phyloP scores from a whole-genome alignment of 164 flowering plant species.

The Liquidambar formosana region DNA sequence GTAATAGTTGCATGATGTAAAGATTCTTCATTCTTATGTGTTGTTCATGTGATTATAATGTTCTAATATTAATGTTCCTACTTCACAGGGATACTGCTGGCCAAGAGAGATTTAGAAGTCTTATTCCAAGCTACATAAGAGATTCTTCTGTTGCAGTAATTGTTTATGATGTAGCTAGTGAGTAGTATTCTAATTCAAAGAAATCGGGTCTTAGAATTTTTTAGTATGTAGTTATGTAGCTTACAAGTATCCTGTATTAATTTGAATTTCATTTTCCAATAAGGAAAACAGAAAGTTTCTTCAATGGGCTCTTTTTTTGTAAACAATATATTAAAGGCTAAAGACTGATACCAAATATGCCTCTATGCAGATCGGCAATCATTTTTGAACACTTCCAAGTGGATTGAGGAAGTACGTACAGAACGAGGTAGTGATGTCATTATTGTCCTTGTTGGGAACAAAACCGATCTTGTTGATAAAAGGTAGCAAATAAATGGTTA shows the following conservation, averaged over 20 bases:
- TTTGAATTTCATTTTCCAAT: neutral
- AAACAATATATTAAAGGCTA: too few relatives aligned
- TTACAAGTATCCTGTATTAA: neutral
- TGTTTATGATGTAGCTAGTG: conserved; percentile 89
- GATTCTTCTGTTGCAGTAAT: conserved; percentile 94
- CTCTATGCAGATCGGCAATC: conserved; percentile 62
- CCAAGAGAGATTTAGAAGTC: conserved; percentile 91
- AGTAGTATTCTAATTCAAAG: conserved; percentile 23
- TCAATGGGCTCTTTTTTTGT: too few relatives aligned
- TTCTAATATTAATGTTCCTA: neutral
- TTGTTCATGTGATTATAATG: too few relatives aligned
- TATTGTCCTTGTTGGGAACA: conserved; percentile 89
- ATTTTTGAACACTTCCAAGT: conserved; percentile 73
- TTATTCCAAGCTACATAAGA: conserved; percentile 91
- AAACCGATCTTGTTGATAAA: conserved; percentile 94
- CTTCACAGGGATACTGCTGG: conserved; percentile 88
- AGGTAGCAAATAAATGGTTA: conserved; percentile 40
- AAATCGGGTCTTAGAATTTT: neutral
- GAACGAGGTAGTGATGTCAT: conserved; percentile 91
- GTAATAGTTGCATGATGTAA: neutral
- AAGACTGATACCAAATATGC: neutral
- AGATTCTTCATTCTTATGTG: neutral
- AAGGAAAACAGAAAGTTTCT: neutral
- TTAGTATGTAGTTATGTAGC: too few relatives aligned
- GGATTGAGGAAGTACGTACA: conserved; percentile 93